Conservation (phyloP, 225 moss, liverwort and hornwort species). For the Marchantia paleacea region DNA sequence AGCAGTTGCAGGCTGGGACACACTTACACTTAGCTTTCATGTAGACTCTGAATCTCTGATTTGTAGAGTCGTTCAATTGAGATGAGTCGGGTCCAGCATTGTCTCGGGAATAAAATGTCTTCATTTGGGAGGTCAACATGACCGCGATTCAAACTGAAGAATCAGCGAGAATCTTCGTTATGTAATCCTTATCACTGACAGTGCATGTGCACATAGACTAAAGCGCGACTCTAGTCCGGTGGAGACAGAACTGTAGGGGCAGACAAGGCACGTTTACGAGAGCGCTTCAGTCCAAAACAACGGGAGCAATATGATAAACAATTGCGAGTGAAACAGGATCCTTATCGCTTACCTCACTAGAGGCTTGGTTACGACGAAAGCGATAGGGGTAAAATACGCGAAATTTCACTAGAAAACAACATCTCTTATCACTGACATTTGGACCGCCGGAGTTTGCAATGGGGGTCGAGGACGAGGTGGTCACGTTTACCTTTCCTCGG, state of each 20-base stretch:
- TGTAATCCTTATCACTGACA: slow-evolving; percentile 9
- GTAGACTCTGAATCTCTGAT: neutral
- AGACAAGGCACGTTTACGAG: slow-evolving; percentile 2
- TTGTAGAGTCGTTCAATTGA: neutral
- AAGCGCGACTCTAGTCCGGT: neutral
- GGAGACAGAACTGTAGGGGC: neutral
- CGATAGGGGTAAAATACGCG: neutral
- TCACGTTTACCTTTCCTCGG: neutral
- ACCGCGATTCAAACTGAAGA: neutral
- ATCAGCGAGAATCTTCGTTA: neutral
- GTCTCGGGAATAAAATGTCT: neutral
- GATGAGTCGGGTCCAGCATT: neutral
- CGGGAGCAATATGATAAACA: neutral
- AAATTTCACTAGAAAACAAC: neutral
- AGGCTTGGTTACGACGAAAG: neutral
- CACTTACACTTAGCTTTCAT: neutral
- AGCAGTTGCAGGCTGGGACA: neutral
- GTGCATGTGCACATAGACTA: neutral
- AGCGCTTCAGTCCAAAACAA: neutral
- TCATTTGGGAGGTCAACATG: slow-evolving; percentile 3
- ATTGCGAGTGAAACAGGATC: neutral
- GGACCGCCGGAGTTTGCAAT: neutral
- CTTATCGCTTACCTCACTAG: slow-evolving; percentile 2
- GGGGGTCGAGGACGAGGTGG: neutral
- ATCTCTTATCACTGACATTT: neutral